Conservation (phyloP, 1,284 basidiomycete species). For the Melampsora abietis-canadensis region DNA sequence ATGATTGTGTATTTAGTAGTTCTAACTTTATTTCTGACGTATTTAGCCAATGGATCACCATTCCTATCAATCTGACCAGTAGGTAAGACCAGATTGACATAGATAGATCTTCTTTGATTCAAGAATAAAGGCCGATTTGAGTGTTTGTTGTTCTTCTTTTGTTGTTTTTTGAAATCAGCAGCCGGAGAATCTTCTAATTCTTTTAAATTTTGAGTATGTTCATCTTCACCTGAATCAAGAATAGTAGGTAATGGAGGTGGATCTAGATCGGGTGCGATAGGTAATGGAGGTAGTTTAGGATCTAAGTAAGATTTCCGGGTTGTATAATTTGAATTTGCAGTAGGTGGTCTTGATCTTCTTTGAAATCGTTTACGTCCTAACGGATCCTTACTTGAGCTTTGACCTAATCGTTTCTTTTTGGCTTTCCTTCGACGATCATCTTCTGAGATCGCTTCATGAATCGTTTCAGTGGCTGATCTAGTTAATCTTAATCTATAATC, state of each 20-base stretch:
- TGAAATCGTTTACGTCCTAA: not conserved
- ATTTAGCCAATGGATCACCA: constrained; percentile 73
- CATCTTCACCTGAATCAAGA: constrained; percentile 17
- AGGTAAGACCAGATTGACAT: constrained; percentile 56
- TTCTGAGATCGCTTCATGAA: constrained; percentile 75
- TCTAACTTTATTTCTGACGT: constrained; percentile 88
- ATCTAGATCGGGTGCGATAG: constrained; percentile 40
- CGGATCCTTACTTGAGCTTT: constrained; percentile 59
- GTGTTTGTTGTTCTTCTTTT: not conserved
- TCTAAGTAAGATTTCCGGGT: not conserved
- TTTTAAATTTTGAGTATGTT: constrained; percentile 42
- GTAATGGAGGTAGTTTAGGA: constrained; percentile 23
- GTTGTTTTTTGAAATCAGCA: constrained; percentile 31
- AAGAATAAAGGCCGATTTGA: not conserved
- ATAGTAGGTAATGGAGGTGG: constrained; percentile 1
- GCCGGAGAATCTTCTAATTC: constrained; percentile 42
- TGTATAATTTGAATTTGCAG: constrained; percentile 1
- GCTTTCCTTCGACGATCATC: constrained; percentile 64
- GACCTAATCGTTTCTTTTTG: constrained; percentile 57
- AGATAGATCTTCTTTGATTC: constrained; percentile 48
- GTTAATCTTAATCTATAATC: constrained; percentile 79
- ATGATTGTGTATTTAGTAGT: constrained; percentile 89
- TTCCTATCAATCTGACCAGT: constrained; percentile 65
- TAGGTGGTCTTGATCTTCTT: constrained; percentile 9
- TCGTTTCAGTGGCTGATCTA: constrained; percentile 78